phyloP scores from a whole-genome alignment of 208 protist species.

The Wallacemonas rigidus region DNA sequence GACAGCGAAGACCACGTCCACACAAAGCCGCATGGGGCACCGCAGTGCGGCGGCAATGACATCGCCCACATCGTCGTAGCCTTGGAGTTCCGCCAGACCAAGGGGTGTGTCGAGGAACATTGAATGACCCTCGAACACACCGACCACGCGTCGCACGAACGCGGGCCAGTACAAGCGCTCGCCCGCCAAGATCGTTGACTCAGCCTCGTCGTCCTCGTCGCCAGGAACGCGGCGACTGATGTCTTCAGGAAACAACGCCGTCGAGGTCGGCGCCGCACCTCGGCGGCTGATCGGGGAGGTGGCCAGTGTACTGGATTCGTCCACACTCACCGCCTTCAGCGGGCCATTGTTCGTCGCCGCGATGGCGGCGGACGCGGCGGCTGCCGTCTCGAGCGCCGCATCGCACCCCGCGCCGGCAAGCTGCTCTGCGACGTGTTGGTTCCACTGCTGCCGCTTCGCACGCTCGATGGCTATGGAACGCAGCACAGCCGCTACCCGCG shows the following conservation, averaged over 20 bases:
- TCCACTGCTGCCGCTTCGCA: constrained; percentile 42
- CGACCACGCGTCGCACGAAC: constrained; percentile 45
- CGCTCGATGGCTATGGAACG: constrained; percentile 41
- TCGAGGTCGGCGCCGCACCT: neutral
- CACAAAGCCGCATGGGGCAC: constrained; percentile 51
- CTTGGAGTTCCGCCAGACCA: constrained; percentile 38
- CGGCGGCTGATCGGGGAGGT: neutral
- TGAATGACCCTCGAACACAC: constrained; percentile 45
- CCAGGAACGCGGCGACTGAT: no score
- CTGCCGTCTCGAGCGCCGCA: neutral
- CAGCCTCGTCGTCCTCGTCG: neutral
- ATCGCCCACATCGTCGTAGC: constrained; percentile 48
- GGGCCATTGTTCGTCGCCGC: neutral
- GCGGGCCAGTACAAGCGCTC: constrained; percentile 72
- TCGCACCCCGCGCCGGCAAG: constrained; percentile 10
- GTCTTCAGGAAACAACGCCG: neutral
- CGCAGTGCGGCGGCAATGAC: constrained; percentile 43
- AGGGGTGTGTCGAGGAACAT: constrained; percentile 38
- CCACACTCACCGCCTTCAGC: neutral
- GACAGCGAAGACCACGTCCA: constrained; percentile 68
- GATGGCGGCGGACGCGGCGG: neutral
- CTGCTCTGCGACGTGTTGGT: constrained; percentile 27
- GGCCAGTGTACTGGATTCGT: neutral
- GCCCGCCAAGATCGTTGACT: neutral
- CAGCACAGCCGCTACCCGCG: constrained; percentile 26